A percentile compares a stretch with the other conserved stretches of the same genome.
These are phyloP conservation scores for Candida pini DNA, from an alignment of 805 yeast genomes.

Conservation along the genomic window DNA sequence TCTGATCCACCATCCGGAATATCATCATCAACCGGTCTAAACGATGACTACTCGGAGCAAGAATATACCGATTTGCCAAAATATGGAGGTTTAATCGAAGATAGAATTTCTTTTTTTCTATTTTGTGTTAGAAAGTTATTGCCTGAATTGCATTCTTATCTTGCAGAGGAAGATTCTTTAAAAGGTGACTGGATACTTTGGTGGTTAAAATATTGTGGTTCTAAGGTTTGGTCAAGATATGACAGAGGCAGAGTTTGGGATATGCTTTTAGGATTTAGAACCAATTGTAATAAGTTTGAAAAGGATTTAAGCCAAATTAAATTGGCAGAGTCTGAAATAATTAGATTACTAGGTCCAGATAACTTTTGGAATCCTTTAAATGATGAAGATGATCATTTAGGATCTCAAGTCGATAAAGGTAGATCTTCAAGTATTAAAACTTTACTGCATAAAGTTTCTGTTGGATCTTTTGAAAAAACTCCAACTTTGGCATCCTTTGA, in stretches of 20 bases:
- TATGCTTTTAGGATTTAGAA: conserved; percentile 71
- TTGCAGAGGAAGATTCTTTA: conserved; percentile 72
- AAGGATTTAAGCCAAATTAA: conserved; percentile 20
- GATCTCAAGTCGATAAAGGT: conserved; percentile 9
- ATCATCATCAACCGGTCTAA: too few species aligned
- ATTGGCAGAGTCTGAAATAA: conserved; percentile 16
- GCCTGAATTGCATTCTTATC: conserved; percentile 72
- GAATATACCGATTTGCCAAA: conserved; percentile 24
- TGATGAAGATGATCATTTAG: conserved; percentile 13
- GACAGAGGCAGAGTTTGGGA: conserved; percentile 94
- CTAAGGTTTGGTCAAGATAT: conserved; percentile 72
- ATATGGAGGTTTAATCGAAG: conserved; percentile 57
- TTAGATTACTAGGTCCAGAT: conserved; percentile 47
- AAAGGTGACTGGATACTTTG: conserved; percentile 89
- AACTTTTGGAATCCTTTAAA: conserved; percentile 51
- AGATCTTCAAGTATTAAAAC: conserved; percentile 29
- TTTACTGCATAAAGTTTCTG: conserved; percentile 19
- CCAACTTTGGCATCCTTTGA: conserved; percentile 17
- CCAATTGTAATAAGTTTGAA: conserved; percentile 23
- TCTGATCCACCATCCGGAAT: too few species aligned
- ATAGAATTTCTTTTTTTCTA: conserved; percentile 62
- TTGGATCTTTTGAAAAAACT: conserved; percentile 21
- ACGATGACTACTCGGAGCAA: too few species aligned
- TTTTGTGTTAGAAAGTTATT: conserved; percentile 53
- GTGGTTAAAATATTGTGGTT: conserved; percentile 92